Evolutionary conservation across 257 asterid genomes (phyloP), one percentile per base, ranked within the genome.

Genomic region (Solanum pennellii): DNA sequence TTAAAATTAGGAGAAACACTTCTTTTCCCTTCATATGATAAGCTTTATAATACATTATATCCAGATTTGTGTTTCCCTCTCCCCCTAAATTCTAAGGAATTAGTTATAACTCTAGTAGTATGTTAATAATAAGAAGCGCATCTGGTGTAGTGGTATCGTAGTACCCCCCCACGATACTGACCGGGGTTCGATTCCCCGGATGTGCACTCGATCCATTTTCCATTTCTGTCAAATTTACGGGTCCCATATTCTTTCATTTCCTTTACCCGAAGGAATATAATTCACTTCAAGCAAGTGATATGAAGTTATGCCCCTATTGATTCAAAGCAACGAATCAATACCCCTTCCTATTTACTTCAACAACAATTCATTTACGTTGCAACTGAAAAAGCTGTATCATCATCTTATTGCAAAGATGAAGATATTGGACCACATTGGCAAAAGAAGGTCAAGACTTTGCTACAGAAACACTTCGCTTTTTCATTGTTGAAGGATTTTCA

Each of bases 161-260:
- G 99, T 95, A 97, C 99, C 99, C 99, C 95, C 98, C 98, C 98
- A 96, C 98, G 99, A 98, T 96, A 95, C 98, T 93, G 98, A 96
- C 99, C 96, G 90, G 99, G 98, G 98, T 97, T 95, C 99, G 99
- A 96, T 96, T 96, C 98, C 99, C 98, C 90, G 97, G 98, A 97
- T 96, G 39, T 0, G 39, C 39, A 35, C 39, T 35, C 39, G 7
- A 35, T 35, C 39, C 39, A 37, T 56, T 56, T 56, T 56, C 62
- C 7, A 56, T 56, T 56, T 56, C 7, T 56, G 12, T 56, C n/a
- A 18, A 56, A 18, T 56, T 37, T 37, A 37, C 39, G 7, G 39
- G 7, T 56, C 65, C 2, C 8, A 1, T n/a, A 56, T 56, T 56
- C n/a, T 56, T 56, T 18, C 5, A 52, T 52, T 16, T 52, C 8